Evolutionary conservation across 2,329 filamentous ascomycete species (phyloP), one percentile per base, ranked within the genome.

Genomic region (Nigrospora oryzae): DNA sequence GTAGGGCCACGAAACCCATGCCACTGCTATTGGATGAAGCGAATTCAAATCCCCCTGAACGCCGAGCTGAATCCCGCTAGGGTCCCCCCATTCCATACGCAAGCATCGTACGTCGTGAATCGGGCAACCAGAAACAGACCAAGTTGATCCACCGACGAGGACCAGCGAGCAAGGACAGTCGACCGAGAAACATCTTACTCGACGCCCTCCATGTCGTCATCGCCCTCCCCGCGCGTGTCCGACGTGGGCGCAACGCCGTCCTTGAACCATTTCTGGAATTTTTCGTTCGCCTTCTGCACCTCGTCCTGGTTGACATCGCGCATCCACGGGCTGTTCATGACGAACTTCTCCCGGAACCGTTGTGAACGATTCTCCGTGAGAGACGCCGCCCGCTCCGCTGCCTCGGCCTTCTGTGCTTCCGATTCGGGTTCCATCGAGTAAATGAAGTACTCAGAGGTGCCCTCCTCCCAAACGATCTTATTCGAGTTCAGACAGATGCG

Each of bases 241-340:
- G 56, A 55, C 16, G 59, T 59, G 4, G 69, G 69, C 19, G 59
- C 52, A 35, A 69, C 50, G 13, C 73, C 75, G 23, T 78, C 72
- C 38, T 71, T 68, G 54, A 71, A 63, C 73, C 76, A 80, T 47
- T 65, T 69, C 51, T 70, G 65, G 54, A 74, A 80, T 46, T 77
- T 76, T 57, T 82, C 79, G 67, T 90, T 90, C 52, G 81, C 81
- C 63, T 84, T 79, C 59, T 84, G 73, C n/a, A 85, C 81, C 56
- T 84, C 78, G 52, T 86, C 86, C 65, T 87, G 85, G 62, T 84
- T 85, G 65, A 88, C 71, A 44, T 87, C 86, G 64, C 88, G 80
- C 63, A 94, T 73, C 66, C 89, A 91, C 50, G 86, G 77, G 48
- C 84, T 83, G 73, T 90, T 86, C 66, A 84, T 84, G 50, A 94